phyloP scores from a whole-genome alignment of 768 basidiomycete genomes.

The Trametes cingulata region DNA sequence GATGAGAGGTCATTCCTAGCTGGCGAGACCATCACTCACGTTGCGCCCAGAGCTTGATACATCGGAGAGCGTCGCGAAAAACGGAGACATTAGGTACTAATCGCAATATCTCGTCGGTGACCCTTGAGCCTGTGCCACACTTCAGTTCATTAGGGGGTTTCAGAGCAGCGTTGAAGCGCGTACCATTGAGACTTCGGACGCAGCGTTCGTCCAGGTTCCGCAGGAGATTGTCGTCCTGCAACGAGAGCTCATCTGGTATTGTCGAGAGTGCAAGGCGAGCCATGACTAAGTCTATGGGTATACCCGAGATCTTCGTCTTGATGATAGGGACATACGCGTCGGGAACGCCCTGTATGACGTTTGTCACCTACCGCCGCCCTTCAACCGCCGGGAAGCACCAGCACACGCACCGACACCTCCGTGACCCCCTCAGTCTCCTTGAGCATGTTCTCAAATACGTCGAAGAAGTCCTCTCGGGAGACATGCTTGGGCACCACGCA shows the following conservation, averaged over 20 bases:
- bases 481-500: constrained; percentile 98
- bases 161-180: constrained; percentile 9
- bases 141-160: constrained; percentile 1
- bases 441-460: constrained; percentile 87
- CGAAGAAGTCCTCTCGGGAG: constrained; percentile 94
- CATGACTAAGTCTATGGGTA: constrained; percentile 93
- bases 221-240: constrained; percentile 89
- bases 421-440: constrained; percentile 78
- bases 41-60: constrained; percentile 98
- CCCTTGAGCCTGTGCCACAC: constrained; percentile 78
- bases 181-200: constrained; percentile 91
- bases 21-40: constrained; percentile 49
- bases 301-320: constrained; percentile 86
- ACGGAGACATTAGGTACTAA: constrained; percentile 93
- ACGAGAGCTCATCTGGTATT: constrained; percentile 89
- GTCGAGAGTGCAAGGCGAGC: constrained; percentile 83
- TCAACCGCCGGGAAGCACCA: not conserved
- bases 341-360: constrained; percentile 77
- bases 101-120: constrained; percentile 93
- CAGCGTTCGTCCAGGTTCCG: constrained; percentile 93
- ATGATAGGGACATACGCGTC: constrained; percentile 97
- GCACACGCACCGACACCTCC: constrained; percentile 79
- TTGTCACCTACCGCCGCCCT: constrained; percentile 6
- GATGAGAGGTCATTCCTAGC: not conserved
- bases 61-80: constrained; percentile 91